Evolutionary conservation across 176 grass and related monocot species (phyloP), one percentile per base, ranked within the genome.

Genomic region (Triticum dicoccoides): DNA sequence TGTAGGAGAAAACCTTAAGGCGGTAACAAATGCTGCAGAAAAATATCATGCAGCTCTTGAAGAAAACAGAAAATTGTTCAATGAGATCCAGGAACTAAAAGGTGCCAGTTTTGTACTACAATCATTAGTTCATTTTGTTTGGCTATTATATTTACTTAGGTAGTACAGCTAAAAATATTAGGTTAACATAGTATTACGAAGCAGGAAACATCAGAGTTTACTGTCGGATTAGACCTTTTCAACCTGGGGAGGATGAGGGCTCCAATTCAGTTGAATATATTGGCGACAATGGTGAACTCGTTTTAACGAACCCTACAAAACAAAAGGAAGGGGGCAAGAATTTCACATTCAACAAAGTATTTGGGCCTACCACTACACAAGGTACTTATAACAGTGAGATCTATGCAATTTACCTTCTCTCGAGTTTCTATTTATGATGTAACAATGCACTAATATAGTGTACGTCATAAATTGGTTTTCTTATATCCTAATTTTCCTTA

Each of bases 1-100:
- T 10, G 74, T 49, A 91, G 89, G 82, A 82, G 51, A 88, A 88
- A 85, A 76, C 64, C 77, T 91, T 83, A 87, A 85, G 73, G 84
- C 92, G 63, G 51, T 98, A 66, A 85, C 85, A 76, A 91, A 79
- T 82, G 39, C 81, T 41, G 88, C 93, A 65, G 88, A 89, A 88
- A 92, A 90, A 68, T 98, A 98, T 65, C 84, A 95, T 91, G 73
- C 58, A 59, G 51, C 87, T 84, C 90, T 98, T 86, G 88, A 84
- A 86, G 93, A 98, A 82, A 98, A 98, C 42, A 91, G 93, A 54
- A 93, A 85, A 79, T 34, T 98, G 71, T 93, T 92, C 83, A 98
- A 98, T 33, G 93, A 98, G 56, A 86, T 98, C 70, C 96, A 92
- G 80, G 96, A 98, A 89, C 85, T 98, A 84, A 98, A 98, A 95